These are phyloP conservation scores for Pleurotus cornucopiae DNA, from an alignment of 768 basidiomycete species.

Conservation along the genomic window DNA sequence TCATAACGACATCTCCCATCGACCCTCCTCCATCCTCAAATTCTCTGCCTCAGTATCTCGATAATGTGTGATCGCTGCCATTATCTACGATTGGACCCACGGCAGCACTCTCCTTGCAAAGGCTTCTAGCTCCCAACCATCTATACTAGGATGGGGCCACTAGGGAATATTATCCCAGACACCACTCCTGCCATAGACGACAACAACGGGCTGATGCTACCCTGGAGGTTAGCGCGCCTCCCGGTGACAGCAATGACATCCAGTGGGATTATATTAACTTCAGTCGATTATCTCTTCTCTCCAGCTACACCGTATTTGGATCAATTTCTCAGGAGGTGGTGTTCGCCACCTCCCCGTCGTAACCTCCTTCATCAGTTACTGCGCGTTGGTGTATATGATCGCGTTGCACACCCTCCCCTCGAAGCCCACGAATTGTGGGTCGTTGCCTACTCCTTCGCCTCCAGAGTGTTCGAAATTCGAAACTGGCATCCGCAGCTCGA, in stretches of 20 bases:
- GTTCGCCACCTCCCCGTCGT: not conserved
- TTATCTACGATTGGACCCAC: not conserved
- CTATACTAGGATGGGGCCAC: not conserved
- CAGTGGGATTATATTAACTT: conserved; percentile 1
- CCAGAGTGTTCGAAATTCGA: no score
- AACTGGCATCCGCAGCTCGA: no score
- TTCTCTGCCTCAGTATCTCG: not conserved
- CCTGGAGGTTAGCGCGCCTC: conserved; percentile 1
- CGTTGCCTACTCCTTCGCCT: no score
- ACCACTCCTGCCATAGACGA: not conserved
- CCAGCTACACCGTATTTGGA: not conserved
- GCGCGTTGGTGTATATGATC: no score
- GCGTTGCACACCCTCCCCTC: no score
- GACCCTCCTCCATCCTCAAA: not conserved
- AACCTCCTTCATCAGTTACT: no score
- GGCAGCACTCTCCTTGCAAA: not conserved
- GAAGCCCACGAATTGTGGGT: no score
- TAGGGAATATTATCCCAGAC: not conserved
- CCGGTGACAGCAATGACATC: not conserved
- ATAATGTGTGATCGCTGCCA: not conserved
- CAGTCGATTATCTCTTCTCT: not conserved
- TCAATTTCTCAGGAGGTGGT: conserved; percentile 3
- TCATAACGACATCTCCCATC: not conserved
- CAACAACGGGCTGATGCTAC: not conserved
- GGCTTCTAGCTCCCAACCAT: not conserved